These are phyloP conservation scores for Coemansia sp. DNA, from an alignment of 192 early-diverging fungal genomes.

Conservation along the genomic window DNA sequence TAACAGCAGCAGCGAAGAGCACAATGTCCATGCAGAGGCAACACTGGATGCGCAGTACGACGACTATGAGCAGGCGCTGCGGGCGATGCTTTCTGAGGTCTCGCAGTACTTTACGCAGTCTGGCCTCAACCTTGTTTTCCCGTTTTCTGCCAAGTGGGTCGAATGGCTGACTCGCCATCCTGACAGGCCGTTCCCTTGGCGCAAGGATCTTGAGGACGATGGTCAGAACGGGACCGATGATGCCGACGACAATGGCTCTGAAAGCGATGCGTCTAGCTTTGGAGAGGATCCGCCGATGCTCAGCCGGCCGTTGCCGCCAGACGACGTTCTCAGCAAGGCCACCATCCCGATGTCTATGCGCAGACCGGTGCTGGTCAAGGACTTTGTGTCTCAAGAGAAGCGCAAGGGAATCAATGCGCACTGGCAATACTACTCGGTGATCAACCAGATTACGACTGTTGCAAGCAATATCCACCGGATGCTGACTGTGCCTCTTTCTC, in stretches of 20 bases:
- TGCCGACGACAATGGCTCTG: slow-evolving; percentile 17
- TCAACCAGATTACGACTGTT: slow-evolving; percentile 48
- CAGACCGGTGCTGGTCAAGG: slow-evolving; percentile 33
- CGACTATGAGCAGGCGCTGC: slow-evolving; percentile 39
- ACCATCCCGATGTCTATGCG: slow-evolving; percentile 53
- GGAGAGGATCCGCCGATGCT: slow-evolving; percentile 40
- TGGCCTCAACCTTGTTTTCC: slow-evolving; percentile 45
- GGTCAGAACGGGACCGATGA: slow-evolving; percentile 12
- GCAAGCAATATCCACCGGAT: slow-evolving; percentile 45
- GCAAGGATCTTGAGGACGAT: slow-evolving; percentile 50
- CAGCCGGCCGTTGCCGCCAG: slow-evolving; percentile 46
- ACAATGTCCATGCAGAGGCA: slow-evolving; percentile 8
- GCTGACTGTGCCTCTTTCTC: slow-evolving; percentile 19
- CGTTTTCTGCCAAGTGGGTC: slow-evolving; percentile 53
- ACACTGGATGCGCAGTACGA: slow-evolving; percentile 19
- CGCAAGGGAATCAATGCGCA: slow-evolving; percentile 55
- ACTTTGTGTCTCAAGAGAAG: slow-evolving; percentile 49
- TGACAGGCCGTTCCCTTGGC: slow-evolving; percentile 51
- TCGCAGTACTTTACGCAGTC: slow-evolving; percentile 55
- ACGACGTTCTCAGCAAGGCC: slow-evolving; percentile 46
- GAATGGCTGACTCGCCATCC: slow-evolving; percentile 51
- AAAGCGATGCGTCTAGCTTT: slow-evolving; percentile 50
- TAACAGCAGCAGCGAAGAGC: slow-evolving; percentile 18
- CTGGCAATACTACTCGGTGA: slow-evolving; percentile 58
- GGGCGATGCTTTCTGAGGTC: slow-evolving; percentile 45